Conservation (phyloP, 495 filamentous ascomycete species). For the Trichoderma gamsii region DNA sequence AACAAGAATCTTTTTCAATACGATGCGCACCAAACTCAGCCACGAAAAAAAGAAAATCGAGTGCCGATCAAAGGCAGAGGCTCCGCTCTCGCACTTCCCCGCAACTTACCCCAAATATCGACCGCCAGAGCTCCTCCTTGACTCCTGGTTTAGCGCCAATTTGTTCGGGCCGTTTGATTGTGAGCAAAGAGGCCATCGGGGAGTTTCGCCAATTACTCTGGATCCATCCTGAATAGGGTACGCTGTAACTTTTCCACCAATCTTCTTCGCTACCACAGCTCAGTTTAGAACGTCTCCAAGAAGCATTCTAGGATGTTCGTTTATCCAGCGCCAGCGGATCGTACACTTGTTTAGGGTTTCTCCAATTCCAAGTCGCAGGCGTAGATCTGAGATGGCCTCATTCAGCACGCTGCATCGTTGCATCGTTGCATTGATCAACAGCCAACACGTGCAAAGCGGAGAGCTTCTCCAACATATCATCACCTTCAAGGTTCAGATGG, state of each 20-base stretch:
- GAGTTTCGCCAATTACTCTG: not conserved
- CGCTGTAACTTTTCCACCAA: conserved; percentile 1
- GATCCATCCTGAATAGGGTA: not conserved
- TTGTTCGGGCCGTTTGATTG: conserved; percentile 9
- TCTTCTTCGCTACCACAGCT: not conserved
- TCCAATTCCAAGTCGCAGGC: not conserved
- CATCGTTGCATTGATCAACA: not conserved
- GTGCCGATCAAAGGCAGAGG: not conserved
- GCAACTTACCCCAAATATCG: not conserved
- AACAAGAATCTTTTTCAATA: not conserved
- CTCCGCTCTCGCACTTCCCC: conserved; percentile 7
- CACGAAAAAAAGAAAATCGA: not conserved
- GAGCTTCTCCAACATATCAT: not conserved
- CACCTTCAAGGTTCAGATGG: not conserved
- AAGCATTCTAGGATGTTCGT: not conserved
- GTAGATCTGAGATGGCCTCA: not conserved
- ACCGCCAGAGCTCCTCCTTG: not conserved
- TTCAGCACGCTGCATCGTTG: conserved; percentile 5
- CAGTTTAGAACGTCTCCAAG: not conserved
- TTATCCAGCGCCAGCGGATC: not conserved
- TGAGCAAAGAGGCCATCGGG: conserved; percentile 8
- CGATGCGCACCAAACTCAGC: not conserved
- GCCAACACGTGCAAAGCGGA: conserved; percentile 8
- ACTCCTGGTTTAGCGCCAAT: conserved; percentile 1
- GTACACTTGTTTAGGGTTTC: not conserved